These are phyloP conservation scores for Triticum turgidum DNA, from an alignment of 176 grass and related monocot species.

Conservation along the genomic window DNA sequence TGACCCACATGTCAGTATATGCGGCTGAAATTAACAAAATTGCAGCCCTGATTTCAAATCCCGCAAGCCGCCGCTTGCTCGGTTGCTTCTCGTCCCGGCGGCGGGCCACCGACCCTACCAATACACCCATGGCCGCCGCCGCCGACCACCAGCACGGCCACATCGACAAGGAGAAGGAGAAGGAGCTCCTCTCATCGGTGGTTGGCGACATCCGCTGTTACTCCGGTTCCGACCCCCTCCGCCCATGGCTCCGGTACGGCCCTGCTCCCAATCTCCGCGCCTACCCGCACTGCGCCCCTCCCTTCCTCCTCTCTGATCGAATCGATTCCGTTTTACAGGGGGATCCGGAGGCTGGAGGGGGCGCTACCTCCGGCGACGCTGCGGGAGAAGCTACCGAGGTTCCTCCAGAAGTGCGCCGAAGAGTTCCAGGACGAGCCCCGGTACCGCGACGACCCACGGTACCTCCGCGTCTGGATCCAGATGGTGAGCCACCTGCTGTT, in stretches of 20 bases:
- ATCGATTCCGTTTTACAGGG: conserved; percentile 23
- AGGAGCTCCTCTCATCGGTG: conserved; percentile 65
- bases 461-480: conserved; percentile 85
- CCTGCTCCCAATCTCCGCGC: neutral
- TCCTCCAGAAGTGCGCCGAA: conserved; percentile 92
- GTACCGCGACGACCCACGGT: conserved; percentile 67
- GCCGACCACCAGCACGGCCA: conserved; percentile 1
- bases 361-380: conserved; percentile 47
- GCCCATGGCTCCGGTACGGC: conserved; percentile 73
- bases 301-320: neutral
- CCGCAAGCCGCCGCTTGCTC: neutral
- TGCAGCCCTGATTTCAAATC: conserved; percentile 1
- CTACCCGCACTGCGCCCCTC: neutral
- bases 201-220: conserved; percentile 65
- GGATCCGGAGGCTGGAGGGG: conserved; percentile 58
- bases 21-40: neutral
- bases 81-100: neutral
- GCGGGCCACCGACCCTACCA: neutral
- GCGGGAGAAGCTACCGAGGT: conserved; percentile 79
- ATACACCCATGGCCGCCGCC: conserved; percentile 47
- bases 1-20: neutral
- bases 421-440: conserved; percentile 62
- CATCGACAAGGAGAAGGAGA: conserved; percentile 33
- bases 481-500: conserved; percentile 36
- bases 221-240: conserved; percentile 69